These are phyloP conservation scores for Aspergillus olivimuriae DNA, from an alignment of 495 filamentous ascomycete genomes.

Conservation along the genomic window DNA sequence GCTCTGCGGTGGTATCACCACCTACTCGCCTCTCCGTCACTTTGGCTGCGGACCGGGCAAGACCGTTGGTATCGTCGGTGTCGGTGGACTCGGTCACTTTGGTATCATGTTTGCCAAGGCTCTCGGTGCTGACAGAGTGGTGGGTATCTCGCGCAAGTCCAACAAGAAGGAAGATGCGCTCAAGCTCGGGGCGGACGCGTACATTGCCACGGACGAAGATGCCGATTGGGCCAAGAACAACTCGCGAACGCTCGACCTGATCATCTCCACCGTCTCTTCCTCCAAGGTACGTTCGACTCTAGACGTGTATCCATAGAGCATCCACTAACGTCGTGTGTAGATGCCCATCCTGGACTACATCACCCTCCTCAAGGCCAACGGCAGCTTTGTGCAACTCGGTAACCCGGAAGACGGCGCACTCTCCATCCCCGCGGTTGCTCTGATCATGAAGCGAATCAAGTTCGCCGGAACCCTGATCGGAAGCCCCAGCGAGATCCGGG, in stretches of 20 bases:
- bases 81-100: conserved; percentile 69
- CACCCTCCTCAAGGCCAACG: conserved; percentile 52
- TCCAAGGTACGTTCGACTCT: conserved; percentile 27
- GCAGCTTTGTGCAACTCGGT: conserved; percentile 69
- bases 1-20: conserved; percentile 71
- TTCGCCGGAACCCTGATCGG: conserved; percentile 62
- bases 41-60: conserved; percentile 70
- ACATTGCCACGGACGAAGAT: conserved; percentile 72
- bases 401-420: conserved; percentile 54
- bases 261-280: conserved; percentile 64
- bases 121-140: conserved; percentile 60
- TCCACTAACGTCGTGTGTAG: conserved; percentile 2
- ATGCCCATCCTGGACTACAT: conserved; percentile 67
- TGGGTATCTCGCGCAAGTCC: conserved; percentile 60
- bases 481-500: conserved; percentile 57
- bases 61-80: conserved; percentile 65
- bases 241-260: conserved; percentile 56
- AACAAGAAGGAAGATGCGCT: conserved; percentile 60
- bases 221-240: conserved; percentile 58
- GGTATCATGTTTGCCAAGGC: conserved; percentile 50
- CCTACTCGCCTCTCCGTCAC: conserved; percentile 59
- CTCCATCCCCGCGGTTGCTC: conserved; percentile 46
- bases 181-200: conserved; percentile 48
- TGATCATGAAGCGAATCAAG: conserved; percentile 50
- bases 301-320: background rate